These are phyloP conservation scores for Exophiala sideris DNA, from an alignment of 2,329 filamentous ascomycete species.

Conservation along the genomic window DNA sequence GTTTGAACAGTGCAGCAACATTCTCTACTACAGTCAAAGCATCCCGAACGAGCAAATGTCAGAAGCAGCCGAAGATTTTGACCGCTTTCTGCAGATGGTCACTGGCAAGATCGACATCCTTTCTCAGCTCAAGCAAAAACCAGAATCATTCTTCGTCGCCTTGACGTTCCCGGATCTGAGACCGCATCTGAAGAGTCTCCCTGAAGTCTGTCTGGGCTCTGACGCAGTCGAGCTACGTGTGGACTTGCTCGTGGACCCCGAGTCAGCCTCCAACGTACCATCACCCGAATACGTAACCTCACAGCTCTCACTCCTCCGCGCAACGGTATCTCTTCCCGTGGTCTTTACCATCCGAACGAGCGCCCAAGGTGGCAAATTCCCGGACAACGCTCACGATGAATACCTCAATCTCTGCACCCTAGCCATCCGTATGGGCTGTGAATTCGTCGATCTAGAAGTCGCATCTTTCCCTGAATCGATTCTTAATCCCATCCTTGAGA, in stretches of 20 bases:
- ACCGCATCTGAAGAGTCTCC: constrained; percentile 61
- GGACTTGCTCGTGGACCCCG: constrained; percentile 76
- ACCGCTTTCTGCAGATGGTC: constrained; percentile 67
- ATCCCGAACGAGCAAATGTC: constrained; percentile 50
- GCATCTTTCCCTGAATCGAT: constrained; percentile 70
- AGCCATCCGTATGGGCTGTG: constrained; percentile 77
- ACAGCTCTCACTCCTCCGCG: constrained; percentile 76
- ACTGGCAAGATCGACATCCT: constrained; percentile 59
- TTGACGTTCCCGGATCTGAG: constrained; percentile 76
- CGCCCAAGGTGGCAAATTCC: constrained; percentile 83
- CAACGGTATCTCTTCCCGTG: constrained; percentile 69
- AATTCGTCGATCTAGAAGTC: constrained; percentile 92
- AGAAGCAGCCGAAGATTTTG: constrained; percentile 64
- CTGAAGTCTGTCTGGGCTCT: constrained; percentile 72
- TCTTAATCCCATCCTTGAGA: constrained; percentile 58
- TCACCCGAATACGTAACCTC: constrained; percentile 72
- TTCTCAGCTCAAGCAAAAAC: constrained; percentile 59
- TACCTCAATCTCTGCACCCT: constrained; percentile 72
- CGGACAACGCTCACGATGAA: constrained; percentile 68
- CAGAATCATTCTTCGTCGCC: constrained; percentile 86
- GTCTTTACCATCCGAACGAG: constrained; percentile 89
- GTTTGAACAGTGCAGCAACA: constrained; percentile 91
- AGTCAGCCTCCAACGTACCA: constrained; percentile 55
- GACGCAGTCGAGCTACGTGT: constrained; percentile 95
- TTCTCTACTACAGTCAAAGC: constrained; percentile 82